Evolutionary conservation across 1,139 yeast genomes (phyloP).

Genomic region (Kazachstania sp.): DNA sequence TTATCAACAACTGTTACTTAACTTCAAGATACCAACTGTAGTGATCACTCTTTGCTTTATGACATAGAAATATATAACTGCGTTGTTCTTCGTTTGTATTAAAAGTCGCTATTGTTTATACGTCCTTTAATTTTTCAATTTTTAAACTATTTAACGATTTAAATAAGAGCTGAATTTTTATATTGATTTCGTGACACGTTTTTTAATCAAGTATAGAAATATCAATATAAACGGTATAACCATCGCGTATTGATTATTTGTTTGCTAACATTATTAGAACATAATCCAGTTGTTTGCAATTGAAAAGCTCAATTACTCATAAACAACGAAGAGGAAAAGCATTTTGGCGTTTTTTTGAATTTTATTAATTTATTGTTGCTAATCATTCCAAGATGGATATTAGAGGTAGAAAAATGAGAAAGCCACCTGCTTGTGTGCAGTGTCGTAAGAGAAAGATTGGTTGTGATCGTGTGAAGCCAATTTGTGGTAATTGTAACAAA

Average conservation of each 20-base stretch:
- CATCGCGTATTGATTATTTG: too few species aligned
- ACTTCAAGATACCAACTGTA: too few species aligned
- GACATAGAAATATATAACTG: too few species aligned
- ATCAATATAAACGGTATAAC: too few species aligned
- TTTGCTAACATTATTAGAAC: too few species aligned
- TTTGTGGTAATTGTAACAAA: slow-evolving; percentile 43
- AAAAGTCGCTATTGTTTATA: neutral
- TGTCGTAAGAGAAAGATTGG: slow-evolving; percentile 45
- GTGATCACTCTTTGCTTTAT: too few species aligned
- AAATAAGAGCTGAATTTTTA: neutral
- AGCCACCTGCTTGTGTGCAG: slow-evolving; percentile 38
- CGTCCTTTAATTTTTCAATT: neutral
- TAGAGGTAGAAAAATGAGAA: slow-evolving; percentile 15
- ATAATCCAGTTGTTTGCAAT: neutral
- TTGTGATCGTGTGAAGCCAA: slow-evolving; percentile 52
- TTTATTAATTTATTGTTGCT: neutral
- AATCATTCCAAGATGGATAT: slow-evolving; percentile 4
- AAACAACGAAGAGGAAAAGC: neutral
- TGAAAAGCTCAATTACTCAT: neutral
- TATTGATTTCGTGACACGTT: too few species aligned
- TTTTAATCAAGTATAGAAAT: too few species aligned
- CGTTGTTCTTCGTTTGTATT: neutral
- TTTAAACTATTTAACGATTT: neutral
- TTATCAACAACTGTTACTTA: too few species aligned
- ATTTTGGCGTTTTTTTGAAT: neutral